Conservation (phyloP, 2,329 filamentous ascomycete species). For the Aschersonia sp. region DNA sequence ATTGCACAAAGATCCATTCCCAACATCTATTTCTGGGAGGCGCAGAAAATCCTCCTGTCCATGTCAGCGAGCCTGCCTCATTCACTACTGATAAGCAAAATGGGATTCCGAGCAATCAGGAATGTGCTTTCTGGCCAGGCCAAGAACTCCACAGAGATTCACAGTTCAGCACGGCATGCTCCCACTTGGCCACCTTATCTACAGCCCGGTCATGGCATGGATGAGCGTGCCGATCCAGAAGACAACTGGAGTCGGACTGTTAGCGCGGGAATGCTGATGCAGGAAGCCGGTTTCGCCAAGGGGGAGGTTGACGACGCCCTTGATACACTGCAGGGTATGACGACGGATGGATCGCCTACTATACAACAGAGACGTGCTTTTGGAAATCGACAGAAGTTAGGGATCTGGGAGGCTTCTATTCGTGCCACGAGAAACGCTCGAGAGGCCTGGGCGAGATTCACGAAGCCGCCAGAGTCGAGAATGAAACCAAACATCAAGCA, state of each 20-base stretch:
- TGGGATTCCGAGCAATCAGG: constrained; percentile 39
- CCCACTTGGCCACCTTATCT: constrained; percentile 48
- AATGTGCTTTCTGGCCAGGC: constrained; percentile 35
- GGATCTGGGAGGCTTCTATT: constrained; percentile 39
- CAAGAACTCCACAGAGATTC: constrained; percentile 35
- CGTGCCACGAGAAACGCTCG: constrained; percentile 43
- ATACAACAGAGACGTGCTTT: constrained; percentile 30
- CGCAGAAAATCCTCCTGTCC: constrained; percentile 37
- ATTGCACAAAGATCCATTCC: constrained; percentile 11
- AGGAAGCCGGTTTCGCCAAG: constrained; percentile 39
- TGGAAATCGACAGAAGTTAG: constrained; percentile 7
- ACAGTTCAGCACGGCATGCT: constrained; percentile 30
- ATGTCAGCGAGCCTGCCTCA: constrained; percentile 32
- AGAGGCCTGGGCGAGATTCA: constrained; percentile 44
- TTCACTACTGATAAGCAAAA: constrained; percentile 33
- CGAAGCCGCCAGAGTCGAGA: constrained; percentile 18
- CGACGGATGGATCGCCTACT: constrained; percentile 35
- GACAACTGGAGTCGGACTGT: constrained; percentile 40
- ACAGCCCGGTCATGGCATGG: constrained; percentile 40
- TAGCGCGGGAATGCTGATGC: constrained; percentile 36
- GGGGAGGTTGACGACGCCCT: constrained; percentile 31
- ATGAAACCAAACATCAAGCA: constrained; percentile 25
- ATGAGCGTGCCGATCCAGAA: constrained; percentile 34
- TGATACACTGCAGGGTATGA: constrained; percentile 36
- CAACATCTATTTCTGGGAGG: constrained; percentile 33